These are phyloP conservation scores for Neoboletus brunneissimus DNA, from an alignment of 768 basidiomycete genomes.

Conservation along the genomic window DNA sequence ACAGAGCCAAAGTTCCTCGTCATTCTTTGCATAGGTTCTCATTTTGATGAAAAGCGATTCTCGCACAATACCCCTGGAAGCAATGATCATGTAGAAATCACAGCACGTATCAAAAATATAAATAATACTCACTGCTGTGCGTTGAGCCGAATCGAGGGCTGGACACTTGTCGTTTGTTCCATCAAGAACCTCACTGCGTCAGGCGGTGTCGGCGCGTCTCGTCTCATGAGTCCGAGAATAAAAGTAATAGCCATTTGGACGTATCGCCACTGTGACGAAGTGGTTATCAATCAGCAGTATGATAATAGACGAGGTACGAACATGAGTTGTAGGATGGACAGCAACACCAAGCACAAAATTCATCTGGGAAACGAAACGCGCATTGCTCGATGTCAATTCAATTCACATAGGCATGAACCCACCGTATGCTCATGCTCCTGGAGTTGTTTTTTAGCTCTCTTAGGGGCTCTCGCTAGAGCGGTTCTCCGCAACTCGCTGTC, in stretches of 20 bases:
- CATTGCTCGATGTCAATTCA: neutral
- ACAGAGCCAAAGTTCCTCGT: constrained; percentile 69
- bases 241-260: constrained; percentile 67
- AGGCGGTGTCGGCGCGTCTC: constrained; percentile 54
- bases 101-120: neutral
- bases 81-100: neutral
- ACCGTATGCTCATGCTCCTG: constrained; percentile 52
- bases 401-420: constrained; percentile 10
- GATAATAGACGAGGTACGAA: constrained; percentile 35
- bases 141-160: constrained; percentile 61
- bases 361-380: constrained; percentile 40
- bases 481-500: constrained; percentile 42
- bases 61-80: constrained; percentile 60
- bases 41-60: constrained; percentile 69
- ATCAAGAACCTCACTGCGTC: constrained; percentile 62
- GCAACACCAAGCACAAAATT: constrained; percentile 60
- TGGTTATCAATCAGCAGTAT: constrained; percentile 4
- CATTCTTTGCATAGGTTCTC: constrained; percentile 62
- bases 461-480: constrained; percentile 41
- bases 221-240: constrained; percentile 56
- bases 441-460: constrained; percentile 45
- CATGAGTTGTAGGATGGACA: constrained; percentile 63
- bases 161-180: constrained; percentile 64
- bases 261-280: constrained; percentile 70
- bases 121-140: constrained; percentile 53